Evolutionary conservation across 768 basidiomycete species (phyloP).

Genomic region (Gelatoporia subvermispora): DNA sequence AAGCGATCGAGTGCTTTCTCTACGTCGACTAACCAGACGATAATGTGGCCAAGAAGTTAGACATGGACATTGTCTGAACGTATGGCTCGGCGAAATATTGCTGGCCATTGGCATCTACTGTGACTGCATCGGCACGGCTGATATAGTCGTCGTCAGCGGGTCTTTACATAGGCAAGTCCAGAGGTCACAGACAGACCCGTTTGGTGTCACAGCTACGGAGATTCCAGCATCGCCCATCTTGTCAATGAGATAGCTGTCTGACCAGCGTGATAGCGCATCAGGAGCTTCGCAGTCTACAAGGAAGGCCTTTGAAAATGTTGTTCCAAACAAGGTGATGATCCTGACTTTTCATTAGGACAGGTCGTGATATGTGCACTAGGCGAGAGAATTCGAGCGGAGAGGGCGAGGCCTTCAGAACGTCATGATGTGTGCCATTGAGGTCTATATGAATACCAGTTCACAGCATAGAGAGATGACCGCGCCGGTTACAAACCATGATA

Average conservation of each 20-base stretch:
- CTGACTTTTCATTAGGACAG: constrained; percentile 68
- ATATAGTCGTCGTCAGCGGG: constrained; percentile 4
- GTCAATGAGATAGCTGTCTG: constrained; percentile 54
- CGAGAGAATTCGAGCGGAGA: constrained; percentile 65
- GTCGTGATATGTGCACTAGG: constrained; percentile 63
- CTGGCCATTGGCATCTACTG: constrained; percentile 43
- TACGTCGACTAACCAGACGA: constrained; percentile 35
- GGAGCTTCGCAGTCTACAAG: constrained; percentile 43
- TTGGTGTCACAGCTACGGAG: constrained; percentile 78
- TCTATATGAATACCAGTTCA: constrained; percentile 30
- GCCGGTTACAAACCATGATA: constrained; percentile 12
- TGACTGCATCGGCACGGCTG: constrained; percentile 77
- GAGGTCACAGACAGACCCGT: constrained; percentile 52
- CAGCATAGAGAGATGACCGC: neutral
- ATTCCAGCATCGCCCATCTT: constrained; percentile 50
- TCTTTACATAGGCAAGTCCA: neutral
- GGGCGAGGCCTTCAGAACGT: constrained; percentile 51
- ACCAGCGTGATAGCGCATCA: constrained; percentile 53
- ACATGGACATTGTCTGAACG: constrained; percentile 64
- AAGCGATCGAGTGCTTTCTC: too few species aligned
- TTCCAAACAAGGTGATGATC: neutral
- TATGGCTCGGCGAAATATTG: constrained; percentile 76
- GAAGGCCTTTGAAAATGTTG: constrained; percentile 1
- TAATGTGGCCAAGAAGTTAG: constrained; percentile 41
- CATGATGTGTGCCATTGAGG: constrained; percentile 51